Evolutionary conservation across 73 alveolate genomes (phyloP).

Genomic region (Breviolum minutum): DNA sequence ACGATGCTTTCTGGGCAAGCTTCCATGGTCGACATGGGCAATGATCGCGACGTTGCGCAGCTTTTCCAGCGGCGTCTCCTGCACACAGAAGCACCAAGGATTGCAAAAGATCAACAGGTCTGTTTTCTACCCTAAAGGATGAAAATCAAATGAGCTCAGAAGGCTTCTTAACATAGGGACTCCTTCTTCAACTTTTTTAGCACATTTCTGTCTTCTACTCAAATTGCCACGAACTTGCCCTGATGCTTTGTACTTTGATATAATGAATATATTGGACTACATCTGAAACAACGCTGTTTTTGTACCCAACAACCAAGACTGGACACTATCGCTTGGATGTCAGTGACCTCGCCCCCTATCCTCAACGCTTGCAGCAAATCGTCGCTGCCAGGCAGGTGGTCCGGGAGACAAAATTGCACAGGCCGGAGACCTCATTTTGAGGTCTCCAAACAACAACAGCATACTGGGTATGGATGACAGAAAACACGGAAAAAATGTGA

Average conservation of each 20-base stretch:
- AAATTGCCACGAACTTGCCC: no score
- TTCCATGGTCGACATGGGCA: slow-evolving; percentile 97
- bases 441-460: neutral
- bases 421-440: slow-evolving; percentile 28
- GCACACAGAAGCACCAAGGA: neutral
- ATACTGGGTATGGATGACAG: neutral
- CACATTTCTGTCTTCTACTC: no score
- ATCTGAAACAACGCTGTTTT: no score
- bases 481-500: no score
- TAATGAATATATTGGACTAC: no score
- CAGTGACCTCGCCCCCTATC: neutral
- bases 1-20: neutral
- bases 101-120: neutral
- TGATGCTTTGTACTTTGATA: no score
- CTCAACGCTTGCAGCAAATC: slow-evolving; percentile 53
- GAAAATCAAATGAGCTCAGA: neutral
- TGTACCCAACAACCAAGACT: no score
- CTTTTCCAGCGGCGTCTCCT: slow-evolving; percentile 83
- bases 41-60: slow-evolving; percentile 97
- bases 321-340: no score
- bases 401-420: slow-evolving; percentile 49
- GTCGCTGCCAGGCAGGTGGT: slow-evolving; percentile 8
- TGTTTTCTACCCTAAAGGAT: neutral
- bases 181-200: neutral
- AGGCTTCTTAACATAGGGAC: neutral